These are phyloP conservation scores for Obba rivulosa DNA, from an alignment of 768 basidiomycete species.

Conservation along the genomic window DNA sequence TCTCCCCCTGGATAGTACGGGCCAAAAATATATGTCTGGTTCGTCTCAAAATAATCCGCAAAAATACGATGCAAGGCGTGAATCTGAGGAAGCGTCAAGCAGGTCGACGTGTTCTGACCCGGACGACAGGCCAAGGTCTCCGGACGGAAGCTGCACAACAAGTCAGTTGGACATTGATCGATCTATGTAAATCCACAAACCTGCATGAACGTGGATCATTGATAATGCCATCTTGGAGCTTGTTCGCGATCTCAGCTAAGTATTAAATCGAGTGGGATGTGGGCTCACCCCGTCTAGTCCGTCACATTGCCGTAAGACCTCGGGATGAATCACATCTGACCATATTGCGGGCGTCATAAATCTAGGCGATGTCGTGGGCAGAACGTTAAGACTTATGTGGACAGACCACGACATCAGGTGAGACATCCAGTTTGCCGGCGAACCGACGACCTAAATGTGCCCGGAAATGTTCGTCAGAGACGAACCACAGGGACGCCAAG, in stretches of 20 bases:
- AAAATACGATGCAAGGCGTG: conserved; percentile 22
- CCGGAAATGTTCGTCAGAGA: neutral
- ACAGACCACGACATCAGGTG: conserved; percentile 18
- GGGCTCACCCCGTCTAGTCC: conserved; percentile 22
- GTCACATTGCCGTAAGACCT: conserved; percentile 29
- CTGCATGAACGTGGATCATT: conserved; percentile 19
- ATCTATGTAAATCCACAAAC: conserved; percentile 2
- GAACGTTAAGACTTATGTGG: conserved; percentile 19
- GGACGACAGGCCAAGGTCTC: conserved; percentile 23
- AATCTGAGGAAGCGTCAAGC: conserved; percentile 23
- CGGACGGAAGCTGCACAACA: conserved; percentile 19
- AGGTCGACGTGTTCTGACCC: conserved; percentile 18
- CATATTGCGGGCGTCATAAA: conserved; percentile 24
- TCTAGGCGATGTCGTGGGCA: conserved; percentile 14
- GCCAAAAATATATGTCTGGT: conserved; percentile 20
- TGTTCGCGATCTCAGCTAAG: neutral
- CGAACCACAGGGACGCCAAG: neutral
- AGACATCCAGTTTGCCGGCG: conserved; percentile 25
- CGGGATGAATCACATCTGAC: conserved; percentile 22
- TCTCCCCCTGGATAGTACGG: conserved; percentile 26
- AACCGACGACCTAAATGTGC: conserved; percentile 23
- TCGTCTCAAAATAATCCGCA: conserved; percentile 20
- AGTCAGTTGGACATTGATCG: neutral
- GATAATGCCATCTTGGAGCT: conserved; percentile 25
- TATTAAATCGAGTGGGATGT: neutral